Evolutionary conservation across 768 basidiomycete species (phyloP).

Genomic region (Phaeotremella skinneri): DNA sequence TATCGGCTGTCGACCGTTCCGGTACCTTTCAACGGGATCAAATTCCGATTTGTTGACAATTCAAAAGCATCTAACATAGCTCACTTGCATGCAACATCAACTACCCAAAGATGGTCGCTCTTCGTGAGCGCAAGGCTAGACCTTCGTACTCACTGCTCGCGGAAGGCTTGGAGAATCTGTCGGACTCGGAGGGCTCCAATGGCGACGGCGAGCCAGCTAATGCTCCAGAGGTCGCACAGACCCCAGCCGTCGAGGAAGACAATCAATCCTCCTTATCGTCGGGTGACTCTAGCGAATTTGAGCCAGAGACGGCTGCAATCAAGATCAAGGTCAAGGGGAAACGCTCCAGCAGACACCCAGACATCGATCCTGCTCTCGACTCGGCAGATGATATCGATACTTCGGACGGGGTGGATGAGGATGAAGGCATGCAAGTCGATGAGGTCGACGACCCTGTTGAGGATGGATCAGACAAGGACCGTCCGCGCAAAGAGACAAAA

Average conservation of each 20-base stretch:
- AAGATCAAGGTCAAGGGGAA: slow-evolving; percentile 13
- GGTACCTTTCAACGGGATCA: too few relatives aligned
- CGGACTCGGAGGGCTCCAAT: slow-evolving; percentile 7
- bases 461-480: not conserved
- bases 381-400: slow-evolving; percentile 1
- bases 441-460: slow-evolving; percentile 1
- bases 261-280: slow-evolving; percentile 9
- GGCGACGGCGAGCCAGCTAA: not conserved
- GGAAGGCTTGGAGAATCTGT: slow-evolving; percentile 19
- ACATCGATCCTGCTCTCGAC: not conserved
- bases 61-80: not conserved
- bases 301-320: slow-evolving; percentile 5
- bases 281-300: slow-evolving; percentile 24
- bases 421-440: slow-evolving; percentile 18
- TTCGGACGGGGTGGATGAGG: slow-evolving; percentile 13
- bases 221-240: not conserved
- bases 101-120: slow-evolving; percentile 25
- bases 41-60: slow-evolving; percentile 2
- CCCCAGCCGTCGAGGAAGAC: slow-evolving; percentile 5
- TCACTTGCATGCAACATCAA: not conserved
- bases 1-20: too few relatives aligned
- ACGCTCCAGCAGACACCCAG: not conserved
- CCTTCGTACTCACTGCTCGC: slow-evolving; percentile 19
- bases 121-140: slow-evolving; percentile 23
- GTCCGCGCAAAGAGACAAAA: not conserved